Conservation (phyloP, 2,329 filamentous ascomycete genomes). For the Pseudogymnoascus sp. region DNA sequence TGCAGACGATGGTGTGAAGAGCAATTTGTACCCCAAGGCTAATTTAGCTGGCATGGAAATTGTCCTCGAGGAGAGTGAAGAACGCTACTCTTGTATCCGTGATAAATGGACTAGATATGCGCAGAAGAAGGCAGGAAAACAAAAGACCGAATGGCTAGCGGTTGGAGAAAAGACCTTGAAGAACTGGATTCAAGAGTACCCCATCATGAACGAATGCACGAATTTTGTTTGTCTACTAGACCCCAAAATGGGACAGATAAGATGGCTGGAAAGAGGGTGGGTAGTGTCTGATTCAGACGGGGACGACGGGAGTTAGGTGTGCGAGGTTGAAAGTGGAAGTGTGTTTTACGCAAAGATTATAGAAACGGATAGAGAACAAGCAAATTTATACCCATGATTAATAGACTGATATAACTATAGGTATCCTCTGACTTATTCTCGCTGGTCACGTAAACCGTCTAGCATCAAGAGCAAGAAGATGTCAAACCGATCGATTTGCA, state of each 20-base stretch:
- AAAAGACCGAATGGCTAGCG: constrained; percentile 17
- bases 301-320: too few species aligned
- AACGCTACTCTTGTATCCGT: constrained; percentile 31
- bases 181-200: constrained; percentile 43
- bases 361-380: too few species aligned
- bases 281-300: too few species aligned
- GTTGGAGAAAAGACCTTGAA: constrained; percentile 32
- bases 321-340: too few species aligned
- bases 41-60: constrained; percentile 21
- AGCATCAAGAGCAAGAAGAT: too few species aligned
- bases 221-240: constrained; percentile 55
- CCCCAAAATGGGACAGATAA: constrained; percentile 39
- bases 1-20: constrained; percentile 10
- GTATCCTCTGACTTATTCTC: neutral
- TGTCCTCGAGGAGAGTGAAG: constrained; percentile 29
- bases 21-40: neutral
- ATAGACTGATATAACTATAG: too few species aligned
- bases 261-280: constrained; percentile 33
- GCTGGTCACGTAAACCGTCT: neutral
- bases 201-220: constrained; percentile 49
- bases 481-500: neutral
- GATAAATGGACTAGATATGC: constrained; percentile 31
- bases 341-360: too few species aligned
- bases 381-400: too few species aligned
- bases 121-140: constrained; percentile 15